phyloP scores from a whole-genome alignment of 768 basidiomycete genomes.

The Agrocybe praecox region DNA sequence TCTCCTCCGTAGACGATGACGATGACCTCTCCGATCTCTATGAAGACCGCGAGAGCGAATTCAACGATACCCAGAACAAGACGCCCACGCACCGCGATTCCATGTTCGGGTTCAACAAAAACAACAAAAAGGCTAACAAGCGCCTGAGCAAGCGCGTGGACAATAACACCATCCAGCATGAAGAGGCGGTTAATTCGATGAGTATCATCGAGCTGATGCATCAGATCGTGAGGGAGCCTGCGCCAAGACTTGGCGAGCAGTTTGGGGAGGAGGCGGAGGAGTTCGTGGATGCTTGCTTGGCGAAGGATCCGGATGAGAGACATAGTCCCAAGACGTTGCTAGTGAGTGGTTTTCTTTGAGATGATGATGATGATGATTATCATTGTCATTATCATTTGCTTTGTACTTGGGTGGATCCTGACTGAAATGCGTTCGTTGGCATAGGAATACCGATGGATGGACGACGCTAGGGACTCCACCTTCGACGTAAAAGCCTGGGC shows the following conservation, averaged over 20 bases:
- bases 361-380: no score
- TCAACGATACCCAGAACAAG: constrained; percentile 36
- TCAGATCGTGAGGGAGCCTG: constrained; percentile 98
- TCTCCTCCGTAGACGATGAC: constrained; percentile 59
- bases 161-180: constrained; percentile 66
- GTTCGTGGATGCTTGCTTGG: constrained; percentile 88
- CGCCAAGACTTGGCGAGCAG: constrained; percentile 78
- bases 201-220: constrained; percentile 96
- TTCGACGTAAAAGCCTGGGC: constrained; percentile 81
- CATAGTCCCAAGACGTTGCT: constrained; percentile 86
- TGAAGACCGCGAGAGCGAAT: constrained; percentile 41
- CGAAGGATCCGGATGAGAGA: constrained; percentile 85
- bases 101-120: constrained; percentile 29
- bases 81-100: constrained; percentile 36
- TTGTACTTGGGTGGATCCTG: no score
- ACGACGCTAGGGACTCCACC: constrained; percentile 55
- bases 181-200: constrained; percentile 90
- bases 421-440: neutral
- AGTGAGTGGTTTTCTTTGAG: constrained; percentile 54
- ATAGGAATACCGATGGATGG: constrained; percentile 78
- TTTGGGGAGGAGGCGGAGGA: constrained; percentile 72
- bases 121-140: constrained; percentile 52
- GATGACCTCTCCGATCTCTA: constrained; percentile 70
- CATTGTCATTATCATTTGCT: no score
- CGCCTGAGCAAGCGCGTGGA: constrained; percentile 84